phyloP scores from a whole-genome alignment of 306 rosid genomes.

The Vigna trinervia region DNA sequence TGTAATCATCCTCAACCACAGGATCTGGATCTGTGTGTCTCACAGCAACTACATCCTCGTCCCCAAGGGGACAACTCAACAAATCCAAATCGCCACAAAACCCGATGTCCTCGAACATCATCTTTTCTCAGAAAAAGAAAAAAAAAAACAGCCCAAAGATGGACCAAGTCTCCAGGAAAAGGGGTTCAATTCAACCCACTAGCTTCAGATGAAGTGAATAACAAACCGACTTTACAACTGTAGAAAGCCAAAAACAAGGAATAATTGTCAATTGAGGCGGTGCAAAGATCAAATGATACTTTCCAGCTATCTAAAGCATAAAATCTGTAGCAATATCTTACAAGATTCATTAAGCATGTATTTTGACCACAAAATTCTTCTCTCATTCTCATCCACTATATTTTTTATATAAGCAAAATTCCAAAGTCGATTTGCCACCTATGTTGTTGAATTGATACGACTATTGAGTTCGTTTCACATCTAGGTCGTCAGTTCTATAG shows the following conservation, averaged over 20 bases:
- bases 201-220: not conserved
- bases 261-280: slow-evolving; percentile 4
- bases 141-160: not conserved
- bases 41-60: slow-evolving; percentile 49
- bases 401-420: not conserved
- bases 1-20: slow-evolving; percentile 63
- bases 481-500: not conserved
- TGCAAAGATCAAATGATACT: slow-evolving; percentile 24
- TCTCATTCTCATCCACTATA: slow-evolving; percentile 28
- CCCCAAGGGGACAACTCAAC: slow-evolving; percentile 57
- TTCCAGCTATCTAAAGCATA: slow-evolving; percentile 29
- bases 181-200: slow-evolving; percentile 14
- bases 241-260: slow-evolving; percentile 22
- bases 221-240: slow-evolving; percentile 40
- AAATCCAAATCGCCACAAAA: slow-evolving; percentile 70
- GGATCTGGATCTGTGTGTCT: slow-evolving; percentile 59
- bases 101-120: slow-evolving; percentile 71
- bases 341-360: slow-evolving; percentile 36
- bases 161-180: not conserved
- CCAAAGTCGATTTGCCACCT: not conserved
- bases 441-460: not conserved
- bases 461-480: not conserved
- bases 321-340: slow-evolving; percentile 27
- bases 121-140: slow-evolving; percentile 35
- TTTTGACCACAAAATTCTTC: not conserved